Percentiles rank a stretch among this genome's conserved stretches.
Evolutionary conservation across 2,329 filamentous ascomycete genomes (phyloP).

Genomic region (Penicillium sp.): DNA sequence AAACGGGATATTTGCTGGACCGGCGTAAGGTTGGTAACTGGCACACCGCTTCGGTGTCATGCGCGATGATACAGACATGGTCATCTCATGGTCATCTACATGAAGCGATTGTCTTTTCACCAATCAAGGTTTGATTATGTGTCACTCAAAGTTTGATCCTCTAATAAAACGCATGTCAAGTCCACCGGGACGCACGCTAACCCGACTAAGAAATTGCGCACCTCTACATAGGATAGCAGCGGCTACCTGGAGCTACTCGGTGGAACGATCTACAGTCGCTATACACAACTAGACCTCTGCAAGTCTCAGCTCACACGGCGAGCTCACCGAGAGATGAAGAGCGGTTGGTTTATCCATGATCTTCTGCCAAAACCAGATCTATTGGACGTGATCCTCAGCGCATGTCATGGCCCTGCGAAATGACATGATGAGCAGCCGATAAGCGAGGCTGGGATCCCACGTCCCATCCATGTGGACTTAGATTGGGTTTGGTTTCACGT

Average conservation of each 20-base stretch:
- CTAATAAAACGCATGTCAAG: too few relatives aligned
- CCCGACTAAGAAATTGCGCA: too few relatives aligned
- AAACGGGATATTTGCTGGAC: background rate
- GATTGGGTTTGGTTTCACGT: background rate
- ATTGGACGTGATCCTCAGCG: background rate
- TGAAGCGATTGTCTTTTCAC: background rate
- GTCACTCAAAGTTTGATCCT: too few relatives aligned
- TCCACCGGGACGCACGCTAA: too few relatives aligned
- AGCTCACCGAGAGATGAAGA: background rate
- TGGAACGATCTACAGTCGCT: background rate
- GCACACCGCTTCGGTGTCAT: background rate
- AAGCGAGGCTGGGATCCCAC: slow-evolving; percentile 6
- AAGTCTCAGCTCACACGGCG: background rate
- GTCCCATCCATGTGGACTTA: background rate
- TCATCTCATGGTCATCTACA: too few relatives aligned
- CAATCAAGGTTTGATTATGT: background rate
- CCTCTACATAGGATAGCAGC: too few relatives aligned
- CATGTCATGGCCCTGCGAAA: background rate
- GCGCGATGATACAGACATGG: background rate
- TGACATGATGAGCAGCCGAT: background rate
- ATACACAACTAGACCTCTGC: background rate
- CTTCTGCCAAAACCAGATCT: background rate
- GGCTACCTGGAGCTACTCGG: too few relatives aligned
- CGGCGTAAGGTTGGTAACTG: background rate
- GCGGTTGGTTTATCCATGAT: background rate